Base-by-base conservation (phyloP, 2,329 filamentous ascomycete species). In the Paecilomyces formosus region DNA sequence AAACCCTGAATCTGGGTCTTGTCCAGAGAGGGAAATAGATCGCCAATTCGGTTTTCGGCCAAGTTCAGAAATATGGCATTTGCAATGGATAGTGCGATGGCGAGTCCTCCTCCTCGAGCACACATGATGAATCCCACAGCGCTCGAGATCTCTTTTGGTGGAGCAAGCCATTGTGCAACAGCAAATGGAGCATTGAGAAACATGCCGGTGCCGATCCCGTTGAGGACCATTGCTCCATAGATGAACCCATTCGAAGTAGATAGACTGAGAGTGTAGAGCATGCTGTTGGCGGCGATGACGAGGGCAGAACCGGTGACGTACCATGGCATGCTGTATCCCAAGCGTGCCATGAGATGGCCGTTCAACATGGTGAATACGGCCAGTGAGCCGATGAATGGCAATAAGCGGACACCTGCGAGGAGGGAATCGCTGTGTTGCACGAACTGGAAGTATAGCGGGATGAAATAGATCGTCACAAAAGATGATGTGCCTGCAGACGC, bases 381-480 rank as follows among this genome's bases (percentile, higher is more conserved):
- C n/a, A 62, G 18, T 22, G 65, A 9, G 30, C 55, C 39, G 33
- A 70, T 60, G 53, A 61, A 66, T 6, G 66, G 67, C 13, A 69
- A 58, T 3, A 72, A 61, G 12, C 64, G 64, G 6, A 72, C 66
- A 4, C 63, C 65, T 9, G 68, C 63, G 12, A 45, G 60, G 4
- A 68, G 39, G 1, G 67, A 67, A 0, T 63, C 67, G 52, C 78
- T 78, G 8, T 76, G 75, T 3, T 70, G 71, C 0, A 74, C 74
- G 64, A 82, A 83, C 58, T 81, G 78, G 65, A 82, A 82, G 68
- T 75, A 82, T 0, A 83, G 69, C 0, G 81, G 81, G 13, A 79
- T 76, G 68, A 79, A 84, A 68, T 82, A 83, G 7, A 80, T 70
- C 0, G 72, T 13, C 8, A 39, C 35, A 54, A 74, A 75, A 33